Evolutionary conservation across 345 rosid species (phyloP), one percentile per base, ranked within the genome.

Genomic region (Hibiscus trionum): DNA sequence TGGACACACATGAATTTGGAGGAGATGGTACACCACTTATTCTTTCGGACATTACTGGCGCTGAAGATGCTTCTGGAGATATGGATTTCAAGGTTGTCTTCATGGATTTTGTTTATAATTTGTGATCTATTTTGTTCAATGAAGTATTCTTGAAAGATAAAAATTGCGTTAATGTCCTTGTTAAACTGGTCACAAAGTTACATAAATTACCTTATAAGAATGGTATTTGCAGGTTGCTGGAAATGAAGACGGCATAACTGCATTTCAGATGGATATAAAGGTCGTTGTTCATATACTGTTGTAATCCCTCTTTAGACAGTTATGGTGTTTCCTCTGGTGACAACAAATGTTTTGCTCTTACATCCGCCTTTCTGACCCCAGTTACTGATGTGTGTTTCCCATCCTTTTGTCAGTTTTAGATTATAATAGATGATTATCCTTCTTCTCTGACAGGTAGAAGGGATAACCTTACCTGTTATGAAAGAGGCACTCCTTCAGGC

Each of bases 201-300:
- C 10, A 49, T 15, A 68, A 66, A 64, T 70, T 50, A 52, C 53
- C 64, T 80, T 77, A 19, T 58, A 44, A 78, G 42, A 56, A 61
- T 77, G 63, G 17, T 73, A 69, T 39, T 81, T 70, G 46, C 80
- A 95, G 99, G 97, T 95, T 78, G 97, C 99, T 84, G 99, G 99
- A 80, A 92, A 84, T 82, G 96, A 90, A 84, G 89, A 88, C 80
- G 94, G 94, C 24, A 76, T 95, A 68, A 92, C 98, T 42, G 99
- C 99, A 73, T 95, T 95, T 86, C 99, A 95, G 87, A 86, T 95
- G 99, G 99, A 95, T 84, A 88, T 95, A 77, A 95, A 95, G 98
- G 99, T 95, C 59, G 55, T 15, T 55, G 50, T 66, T 70, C 75
- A 50, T 73, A 61, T 58, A 19, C 26, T 9, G 26, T 58, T 70